Evolutionary conservation across 225 moss, liverwort and hornwort species (phyloP), one percentile per base, ranked within the genome.

Genomic region (Sphagnum tenellum): DNA sequence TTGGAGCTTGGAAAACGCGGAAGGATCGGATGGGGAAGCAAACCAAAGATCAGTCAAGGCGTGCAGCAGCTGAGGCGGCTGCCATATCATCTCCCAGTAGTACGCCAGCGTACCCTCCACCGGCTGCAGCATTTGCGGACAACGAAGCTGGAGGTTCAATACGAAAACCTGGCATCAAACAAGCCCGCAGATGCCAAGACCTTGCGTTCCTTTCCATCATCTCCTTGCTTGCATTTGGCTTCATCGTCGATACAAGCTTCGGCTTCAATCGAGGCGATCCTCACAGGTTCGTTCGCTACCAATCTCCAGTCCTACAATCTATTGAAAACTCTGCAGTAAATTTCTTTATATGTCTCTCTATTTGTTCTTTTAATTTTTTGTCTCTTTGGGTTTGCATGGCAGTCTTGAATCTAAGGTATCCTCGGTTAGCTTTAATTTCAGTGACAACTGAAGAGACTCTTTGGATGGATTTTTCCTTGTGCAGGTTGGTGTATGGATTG

Each of bases 251-350:
- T 65, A 92, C 84, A 0, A 82, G 92, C 60, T 92, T 86, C 47
- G 92, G 86, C 4, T 88, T 88, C 69, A 77, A 83, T 2, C 74
- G 71, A 29, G 95, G 95, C 1, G 78, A 83, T 70, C 95, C 95
- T 13, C 71, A 73, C 62, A 88, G 95, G 95, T 92, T 56, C 9
- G n/a, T 29, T 29, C 29, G 29, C 29, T 29, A 29, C 29, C 29
- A 1, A 29, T 29, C 29, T 29, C 0, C 29, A 29, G 29, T 29
- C 29, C 29, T 1, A 29, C 29, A 29, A 29, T 29, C 29, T 29
- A 29, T 29, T 29, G 29, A 29, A 29, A 29, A 29, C 29, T 29
- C 29, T 0, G 29, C 29, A 0, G 29, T 0, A 29, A 29, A 29
- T 29, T 0, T 29, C 29, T 29, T 1, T 29, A 0, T 0, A 29